Evolutionary conservation across 805 yeast genomes (phyloP).

Genomic region (Wickerhamiella allomyrinae): DNA sequence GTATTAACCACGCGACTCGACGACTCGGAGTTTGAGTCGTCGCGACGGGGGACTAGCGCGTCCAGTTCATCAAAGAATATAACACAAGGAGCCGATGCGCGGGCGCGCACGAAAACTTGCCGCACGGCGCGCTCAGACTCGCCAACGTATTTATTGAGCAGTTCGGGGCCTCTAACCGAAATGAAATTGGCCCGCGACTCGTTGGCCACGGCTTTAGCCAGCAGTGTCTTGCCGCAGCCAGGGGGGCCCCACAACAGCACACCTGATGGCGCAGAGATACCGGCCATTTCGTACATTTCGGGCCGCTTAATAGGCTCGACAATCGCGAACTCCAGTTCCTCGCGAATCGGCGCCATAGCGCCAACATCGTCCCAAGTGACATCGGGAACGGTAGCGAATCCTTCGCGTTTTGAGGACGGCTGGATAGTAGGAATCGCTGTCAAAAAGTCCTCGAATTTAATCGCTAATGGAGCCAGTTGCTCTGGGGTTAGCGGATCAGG

Average conservation of each 20-base stretch:
- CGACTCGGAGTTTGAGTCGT: constrained; percentile 72
- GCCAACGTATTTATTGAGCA: constrained; percentile 89
- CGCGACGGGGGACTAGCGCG: constrained; percentile 91
- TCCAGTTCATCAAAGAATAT: constrained; percentile 93
- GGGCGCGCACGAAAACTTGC: constrained; percentile 82
- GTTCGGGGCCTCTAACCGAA: constrained; percentile 90
- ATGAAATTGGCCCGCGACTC: constrained; percentile 94
- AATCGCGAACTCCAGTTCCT: constrained; percentile 91
- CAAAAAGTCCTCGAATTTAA: constrained; percentile 65
- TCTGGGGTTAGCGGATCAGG: constrained; percentile 67
- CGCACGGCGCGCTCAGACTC: constrained; percentile 90
- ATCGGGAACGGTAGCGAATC: constrained; percentile 96
- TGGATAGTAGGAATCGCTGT: constrained; percentile 84
- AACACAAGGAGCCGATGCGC: constrained; percentile 87
- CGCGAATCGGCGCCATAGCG: constrained; percentile 64
- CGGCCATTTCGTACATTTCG: constrained; percentile 75
- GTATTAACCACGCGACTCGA: constrained; percentile 92
- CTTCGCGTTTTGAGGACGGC: constrained; percentile 96
- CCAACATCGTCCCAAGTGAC: constrained; percentile 94
- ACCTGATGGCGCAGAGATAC: constrained; percentile 94
- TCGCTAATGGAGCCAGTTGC: constrained; percentile 62
- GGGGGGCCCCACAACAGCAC: constrained; percentile 99
- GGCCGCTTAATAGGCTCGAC: constrained; percentile 94
- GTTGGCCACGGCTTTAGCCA: constrained; percentile 96
- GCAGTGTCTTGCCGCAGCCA: constrained; percentile 92